These are phyloP conservation scores for Solanum medicagineum DNA, from an alignment of 257 asterid genomes.

Conservation along the genomic window DNA sequence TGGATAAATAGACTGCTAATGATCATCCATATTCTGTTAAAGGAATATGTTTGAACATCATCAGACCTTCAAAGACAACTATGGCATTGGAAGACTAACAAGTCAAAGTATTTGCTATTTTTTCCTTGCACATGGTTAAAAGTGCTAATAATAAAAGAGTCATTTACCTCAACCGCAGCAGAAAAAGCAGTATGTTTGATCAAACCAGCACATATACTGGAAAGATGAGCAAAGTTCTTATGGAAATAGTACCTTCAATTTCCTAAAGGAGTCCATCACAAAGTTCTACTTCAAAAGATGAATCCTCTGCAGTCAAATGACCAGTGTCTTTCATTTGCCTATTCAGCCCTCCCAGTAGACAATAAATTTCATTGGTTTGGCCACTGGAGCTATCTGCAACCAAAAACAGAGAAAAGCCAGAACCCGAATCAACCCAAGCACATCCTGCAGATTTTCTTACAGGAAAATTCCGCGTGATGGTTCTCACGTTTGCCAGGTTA, in stretches of 20 bases:
- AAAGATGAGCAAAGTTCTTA: background rate
- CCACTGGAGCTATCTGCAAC: conserved; percentile 47
- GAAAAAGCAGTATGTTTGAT: background rate
- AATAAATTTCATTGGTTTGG: conserved; percentile 31
- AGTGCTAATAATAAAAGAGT: background rate
- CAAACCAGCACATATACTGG: background rate
- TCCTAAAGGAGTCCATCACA: conserved; percentile 10
- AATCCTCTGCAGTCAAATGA: conserved; percentile 16
- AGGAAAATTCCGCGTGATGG: conserved; percentile 59
- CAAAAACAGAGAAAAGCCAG: conserved; percentile 48
- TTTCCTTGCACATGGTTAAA: background rate
- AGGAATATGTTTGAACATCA: no score
- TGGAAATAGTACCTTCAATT: background rate
- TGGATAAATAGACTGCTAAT: no score
- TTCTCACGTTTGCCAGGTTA: conserved; percentile 58
- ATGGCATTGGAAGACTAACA: background rate
- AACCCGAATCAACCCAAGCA: conserved; percentile 69
- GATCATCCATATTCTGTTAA: no score
- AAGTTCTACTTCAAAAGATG: conserved; percentile 25
- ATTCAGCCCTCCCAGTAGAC: conserved; percentile 32
- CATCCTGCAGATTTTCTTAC: conserved; percentile 76
- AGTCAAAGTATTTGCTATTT: background rate
- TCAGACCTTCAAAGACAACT: background rate
- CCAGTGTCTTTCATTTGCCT: conserved; percentile 53
- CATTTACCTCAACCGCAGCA: background rate